These are phyloP conservation scores for Phellopilus nigrolimitatus DNA, from an alignment of 1,284 basidiomycete genomes.

Conservation along the genomic window DNA sequence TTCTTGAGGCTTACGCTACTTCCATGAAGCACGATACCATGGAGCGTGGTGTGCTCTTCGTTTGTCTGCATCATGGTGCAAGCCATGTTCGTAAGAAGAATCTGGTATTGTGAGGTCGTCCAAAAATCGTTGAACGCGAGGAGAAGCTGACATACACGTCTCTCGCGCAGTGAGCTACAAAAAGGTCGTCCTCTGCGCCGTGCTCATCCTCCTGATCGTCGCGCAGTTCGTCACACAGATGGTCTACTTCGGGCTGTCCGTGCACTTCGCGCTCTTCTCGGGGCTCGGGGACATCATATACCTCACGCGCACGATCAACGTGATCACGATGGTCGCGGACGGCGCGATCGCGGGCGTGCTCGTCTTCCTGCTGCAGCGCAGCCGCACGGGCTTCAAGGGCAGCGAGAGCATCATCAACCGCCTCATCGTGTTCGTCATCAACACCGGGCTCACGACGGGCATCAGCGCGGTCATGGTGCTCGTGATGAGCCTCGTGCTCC, in stretches of 20 bases:
- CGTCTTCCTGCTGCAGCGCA: constrained; percentile 14
- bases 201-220: not conserved
- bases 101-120: too few relatives aligned
- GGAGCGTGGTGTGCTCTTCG: too few relatives aligned
- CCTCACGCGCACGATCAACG: constrained; percentile 1
- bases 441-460: constrained; percentile 22
- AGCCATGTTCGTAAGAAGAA: too few relatives aligned
- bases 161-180: constrained; percentile 2
- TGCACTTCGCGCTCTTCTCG: constrained; percentile 34
- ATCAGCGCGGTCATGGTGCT: constrained; percentile 11
- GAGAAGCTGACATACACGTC: not conserved
- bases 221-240: constrained; percentile 2
- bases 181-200: constrained; percentile 1
- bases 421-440: constrained; percentile 13
- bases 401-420: constrained; percentile 13
- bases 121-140: too few relatives aligned
- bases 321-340: constrained; percentile 9
- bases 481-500: too few relatives aligned
- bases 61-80: too few relatives aligned
- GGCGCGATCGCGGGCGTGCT: constrained; percentile 16
- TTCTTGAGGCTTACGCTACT: not conserved
- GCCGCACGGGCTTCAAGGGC: constrained; percentile 14
- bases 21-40: not conserved
- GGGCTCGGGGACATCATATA: not conserved
- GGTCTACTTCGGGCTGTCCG: constrained; percentile 10